Evolutionary conservation across 768 basidiomycete species (phyloP).

Genomic region (Podaxis carcinomalis): DNA sequence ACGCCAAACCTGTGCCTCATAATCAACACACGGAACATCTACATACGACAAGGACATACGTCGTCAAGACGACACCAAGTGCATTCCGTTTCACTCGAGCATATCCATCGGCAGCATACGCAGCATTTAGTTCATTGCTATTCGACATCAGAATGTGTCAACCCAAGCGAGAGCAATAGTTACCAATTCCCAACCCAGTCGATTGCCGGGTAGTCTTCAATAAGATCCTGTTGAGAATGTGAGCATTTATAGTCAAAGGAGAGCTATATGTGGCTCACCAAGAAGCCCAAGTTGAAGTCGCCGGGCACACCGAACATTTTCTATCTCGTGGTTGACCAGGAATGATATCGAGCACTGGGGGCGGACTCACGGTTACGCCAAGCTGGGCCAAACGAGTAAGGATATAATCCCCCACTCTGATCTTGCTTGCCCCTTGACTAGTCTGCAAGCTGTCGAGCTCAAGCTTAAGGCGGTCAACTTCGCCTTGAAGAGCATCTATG

Average conservation of each 20-base stretch:
- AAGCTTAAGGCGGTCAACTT: conserved; percentile 37
- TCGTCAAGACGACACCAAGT: conserved; percentile 54
- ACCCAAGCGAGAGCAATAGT: not conserved
- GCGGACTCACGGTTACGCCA: conserved; percentile 49
- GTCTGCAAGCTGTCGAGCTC: conserved; percentile 39
- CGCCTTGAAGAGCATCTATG: conserved; percentile 21
- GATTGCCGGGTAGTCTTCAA: conserved; percentile 75
- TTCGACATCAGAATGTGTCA: not conserved
- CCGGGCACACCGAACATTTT: conserved; percentile 83
- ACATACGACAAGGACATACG: conserved; percentile 4
- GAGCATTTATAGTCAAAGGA: not conserved
- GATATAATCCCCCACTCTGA: conserved; percentile 57
- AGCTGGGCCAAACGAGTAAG: conserved; percentile 61
- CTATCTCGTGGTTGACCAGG: conserved; percentile 29
- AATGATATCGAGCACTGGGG: not conserved
- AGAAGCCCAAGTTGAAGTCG: conserved; percentile 77
- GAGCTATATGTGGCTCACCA: conserved; percentile 28
- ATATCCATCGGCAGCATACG: conserved; percentile 93
- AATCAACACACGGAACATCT: not conserved
- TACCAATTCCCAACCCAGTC: conserved; percentile 89
- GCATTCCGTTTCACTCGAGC: conserved; percentile 77
- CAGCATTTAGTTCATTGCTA: conserved; percentile 82
- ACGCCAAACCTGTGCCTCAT: conserved; percentile 68
- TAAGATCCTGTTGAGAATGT: conserved; percentile 52
- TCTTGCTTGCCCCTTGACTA: conserved; percentile 34